Evolutionary conservation across 441 rosid genomes (phyloP).

Genomic region (Sinapis alba): DNA sequence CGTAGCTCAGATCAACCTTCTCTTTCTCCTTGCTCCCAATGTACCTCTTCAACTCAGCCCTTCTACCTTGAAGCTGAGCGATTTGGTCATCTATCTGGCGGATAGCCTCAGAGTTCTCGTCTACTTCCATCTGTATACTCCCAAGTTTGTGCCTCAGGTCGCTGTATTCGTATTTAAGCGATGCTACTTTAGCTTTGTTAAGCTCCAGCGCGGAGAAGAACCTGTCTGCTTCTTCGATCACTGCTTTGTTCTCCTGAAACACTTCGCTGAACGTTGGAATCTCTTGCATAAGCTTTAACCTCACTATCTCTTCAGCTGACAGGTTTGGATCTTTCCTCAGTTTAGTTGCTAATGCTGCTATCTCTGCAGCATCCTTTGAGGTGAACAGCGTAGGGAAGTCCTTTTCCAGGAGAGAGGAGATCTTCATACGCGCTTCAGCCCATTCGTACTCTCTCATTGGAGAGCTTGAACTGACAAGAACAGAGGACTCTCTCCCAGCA

Average conservation of each 20-base stretch:
- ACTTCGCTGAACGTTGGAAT: slow-evolving; percentile 64
- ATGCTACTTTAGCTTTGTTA: slow-evolving; percentile 58
- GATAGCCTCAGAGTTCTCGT: slow-evolving; percentile 44
- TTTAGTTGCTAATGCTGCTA: slow-evolving; percentile 52
- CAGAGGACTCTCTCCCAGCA: too few relatives aligned
- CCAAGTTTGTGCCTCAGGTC: slow-evolving; percentile 56
- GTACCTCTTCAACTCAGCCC: slow-evolving; percentile 46
- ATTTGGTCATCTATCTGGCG: slow-evolving; percentile 68
- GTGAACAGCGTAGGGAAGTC: slow-evolving; percentile 55
- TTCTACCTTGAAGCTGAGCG: slow-evolving; percentile 52
- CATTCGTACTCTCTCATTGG: slow-evolving; percentile 49
- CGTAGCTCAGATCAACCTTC: slow-evolving; percentile 45
- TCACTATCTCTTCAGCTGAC: slow-evolving; percentile 66
- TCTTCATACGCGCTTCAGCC: slow-evolving; percentile 59
- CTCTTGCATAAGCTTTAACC: slow-evolving; percentile 67
- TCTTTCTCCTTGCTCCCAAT: slow-evolving; percentile 51
- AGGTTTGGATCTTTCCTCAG: slow-evolving; percentile 57
- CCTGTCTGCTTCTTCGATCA: slow-evolving; percentile 51
- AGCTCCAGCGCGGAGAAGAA: slow-evolving; percentile 55
- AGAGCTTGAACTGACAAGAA: slow-evolving; percentile 30
- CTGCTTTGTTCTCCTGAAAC: slow-evolving; percentile 55
- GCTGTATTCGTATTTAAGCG: slow-evolving; percentile 60
- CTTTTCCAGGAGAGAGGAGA: slow-evolving; percentile 56
- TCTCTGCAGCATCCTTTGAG: slow-evolving; percentile 48
- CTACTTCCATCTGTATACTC: slow-evolving; percentile 56